Evolutionary conservation across 306 rosid genomes (phyloP).

Genomic region (Castanospermum australe): DNA sequence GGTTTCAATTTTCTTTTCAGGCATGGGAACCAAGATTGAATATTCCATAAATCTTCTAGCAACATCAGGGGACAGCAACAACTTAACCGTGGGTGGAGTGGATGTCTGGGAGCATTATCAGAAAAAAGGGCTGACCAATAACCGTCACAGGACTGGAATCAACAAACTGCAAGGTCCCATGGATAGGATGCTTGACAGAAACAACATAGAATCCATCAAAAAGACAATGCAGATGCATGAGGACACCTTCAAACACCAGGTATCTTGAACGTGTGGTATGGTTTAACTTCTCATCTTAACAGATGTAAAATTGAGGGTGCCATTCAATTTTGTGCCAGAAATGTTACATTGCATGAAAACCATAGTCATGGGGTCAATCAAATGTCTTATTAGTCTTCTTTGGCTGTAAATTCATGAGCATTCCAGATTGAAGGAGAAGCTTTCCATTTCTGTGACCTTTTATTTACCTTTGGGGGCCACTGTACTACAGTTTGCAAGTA

Average conservation of each 20-base stretch:
- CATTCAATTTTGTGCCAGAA: not conserved
- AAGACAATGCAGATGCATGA: slow-evolving; percentile 92
- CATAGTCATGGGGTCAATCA: not conserved
- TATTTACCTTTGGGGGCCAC: not conserved
- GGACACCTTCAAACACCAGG: slow-evolving; percentile 80
- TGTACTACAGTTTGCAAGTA: not conserved
- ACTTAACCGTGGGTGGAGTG: slow-evolving; percentile 53
- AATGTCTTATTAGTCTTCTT: not conserved
- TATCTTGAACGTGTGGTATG: slow-evolving; percentile 34
- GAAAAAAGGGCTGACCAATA: slow-evolving; percentile 43
- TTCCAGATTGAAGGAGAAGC: not conserved
- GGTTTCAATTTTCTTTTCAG: slow-evolving; percentile 38
- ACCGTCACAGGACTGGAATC: slow-evolving; percentile 29
- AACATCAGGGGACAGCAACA: slow-evolving; percentile 47
- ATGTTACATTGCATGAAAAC: not conserved
- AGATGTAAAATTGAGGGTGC: not conserved
- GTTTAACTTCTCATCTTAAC: slow-evolving; percentile 3
- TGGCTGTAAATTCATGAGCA: not conserved
- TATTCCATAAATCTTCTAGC: slow-evolving; percentile 60
- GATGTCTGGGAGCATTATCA: slow-evolving; percentile 65
- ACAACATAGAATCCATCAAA: slow-evolving; percentile 58
- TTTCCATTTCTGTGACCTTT: not conserved
- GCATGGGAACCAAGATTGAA: slow-evolving; percentile 87
- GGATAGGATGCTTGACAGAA: slow-evolving; percentile 66
- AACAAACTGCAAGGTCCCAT: slow-evolving; percentile 41